Evolutionary conservation across 345 rosid species (phyloP).

Genomic region (Eucalyptus marginata): DNA sequence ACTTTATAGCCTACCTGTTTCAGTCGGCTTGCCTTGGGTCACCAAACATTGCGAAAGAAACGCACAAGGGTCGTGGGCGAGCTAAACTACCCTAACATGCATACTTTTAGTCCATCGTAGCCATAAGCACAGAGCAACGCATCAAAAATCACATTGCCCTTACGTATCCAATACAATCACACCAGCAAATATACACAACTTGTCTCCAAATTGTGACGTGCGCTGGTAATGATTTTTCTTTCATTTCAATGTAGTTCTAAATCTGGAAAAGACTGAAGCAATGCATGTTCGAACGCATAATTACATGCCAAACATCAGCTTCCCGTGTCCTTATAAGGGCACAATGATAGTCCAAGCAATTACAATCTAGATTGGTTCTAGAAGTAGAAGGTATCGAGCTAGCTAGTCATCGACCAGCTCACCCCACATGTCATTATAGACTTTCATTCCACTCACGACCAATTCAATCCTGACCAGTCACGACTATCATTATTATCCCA

Average conservation of each 20-base stretch:
- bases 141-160: not conserved
- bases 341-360: not conserved
- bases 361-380: not conserved
- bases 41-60: not conserved
- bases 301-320: not conserved
- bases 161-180: not conserved
- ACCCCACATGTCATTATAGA: not conserved
- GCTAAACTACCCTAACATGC: not conserved
- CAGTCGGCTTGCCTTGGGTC: not conserved
- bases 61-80: not conserved
- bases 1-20: not conserved
- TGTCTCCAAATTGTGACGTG: not conserved
- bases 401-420: not conserved
- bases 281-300: not conserved
- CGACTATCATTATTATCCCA: not conserved
- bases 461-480: not conserved
- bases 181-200: not conserved
- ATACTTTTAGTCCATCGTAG: not conserved
- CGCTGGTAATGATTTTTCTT: not conserved
- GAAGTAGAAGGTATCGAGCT: too few species aligned
- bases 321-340: not conserved
- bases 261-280: not conserved
- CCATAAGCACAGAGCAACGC: not conserved
- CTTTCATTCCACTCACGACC: not conserved
- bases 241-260: not conserved